Evolutionary conservation across 768 basidiomycete genomes (phyloP).

Genomic region (Macrolepiota albuminosa): DNA sequence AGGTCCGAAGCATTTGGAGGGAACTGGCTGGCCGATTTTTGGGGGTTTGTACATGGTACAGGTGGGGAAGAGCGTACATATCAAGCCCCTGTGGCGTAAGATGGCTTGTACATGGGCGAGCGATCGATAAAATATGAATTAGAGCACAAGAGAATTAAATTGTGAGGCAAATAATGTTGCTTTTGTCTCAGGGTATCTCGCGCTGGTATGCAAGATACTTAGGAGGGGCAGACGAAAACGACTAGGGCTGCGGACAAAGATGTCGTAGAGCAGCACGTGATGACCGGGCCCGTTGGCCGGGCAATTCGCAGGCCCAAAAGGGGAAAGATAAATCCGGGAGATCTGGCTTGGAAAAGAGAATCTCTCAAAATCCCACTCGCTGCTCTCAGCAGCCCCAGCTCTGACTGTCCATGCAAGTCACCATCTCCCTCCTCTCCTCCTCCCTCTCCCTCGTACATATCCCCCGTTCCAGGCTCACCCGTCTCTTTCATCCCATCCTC

Average conservation of each 20-base stretch:
- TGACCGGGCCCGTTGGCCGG: background rate
- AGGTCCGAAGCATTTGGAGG: background rate
- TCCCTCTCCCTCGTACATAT: constrained; percentile 71
- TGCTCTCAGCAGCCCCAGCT: background rate
- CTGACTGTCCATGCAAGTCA: constrained; percentile 34
- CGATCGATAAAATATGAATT: background rate
- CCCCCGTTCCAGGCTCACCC: constrained; percentile 60
- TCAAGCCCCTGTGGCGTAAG: constrained; percentile 9
- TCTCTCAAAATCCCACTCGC: constrained; percentile 1
- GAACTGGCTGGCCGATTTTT: background rate
- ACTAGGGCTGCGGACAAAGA: background rate
- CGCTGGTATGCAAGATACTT: background rate
- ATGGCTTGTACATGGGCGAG: background rate
- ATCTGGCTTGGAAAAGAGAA: constrained; percentile 1
- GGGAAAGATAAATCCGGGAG: constrained; percentile 11
- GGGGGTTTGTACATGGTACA: background rate
- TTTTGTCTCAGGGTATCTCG: background rate
- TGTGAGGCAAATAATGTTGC: background rate
- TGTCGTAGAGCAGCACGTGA: background rate
- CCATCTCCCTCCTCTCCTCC: constrained; percentile 68
- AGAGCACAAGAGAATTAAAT: background rate
- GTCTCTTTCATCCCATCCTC: constrained; percentile 57
- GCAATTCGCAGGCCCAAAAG: constrained; percentile 1
- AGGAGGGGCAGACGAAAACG: background rate
- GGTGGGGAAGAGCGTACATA: background rate